phyloP scores from a whole-genome alignment of 495 filamentous ascomycete species.

The Penicillium maclennaniae region DNA sequence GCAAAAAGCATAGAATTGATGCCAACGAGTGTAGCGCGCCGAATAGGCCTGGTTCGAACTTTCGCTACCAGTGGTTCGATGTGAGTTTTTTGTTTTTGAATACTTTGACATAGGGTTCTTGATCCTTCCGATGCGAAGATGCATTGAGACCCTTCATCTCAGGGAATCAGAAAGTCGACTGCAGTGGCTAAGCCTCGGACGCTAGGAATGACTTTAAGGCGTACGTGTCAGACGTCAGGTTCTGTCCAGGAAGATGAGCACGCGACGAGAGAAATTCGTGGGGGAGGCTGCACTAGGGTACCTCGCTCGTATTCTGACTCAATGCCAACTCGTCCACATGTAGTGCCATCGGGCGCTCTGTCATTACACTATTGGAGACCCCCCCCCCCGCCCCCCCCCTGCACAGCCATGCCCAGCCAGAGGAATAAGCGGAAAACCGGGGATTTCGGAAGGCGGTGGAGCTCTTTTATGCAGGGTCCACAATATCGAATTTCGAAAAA shows the following conservation, averaged over 20 bases:
- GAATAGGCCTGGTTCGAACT: neutral
- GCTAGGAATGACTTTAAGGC: neutral
- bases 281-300: neutral
- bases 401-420: too few relatives aligned
- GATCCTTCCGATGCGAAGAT: neutral
- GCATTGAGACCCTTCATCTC: neutral
- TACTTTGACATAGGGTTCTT: too few relatives aligned
- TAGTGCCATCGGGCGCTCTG: too few relatives aligned
- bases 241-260: neutral
- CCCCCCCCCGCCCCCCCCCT: too few relatives aligned
- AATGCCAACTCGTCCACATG: neutral
- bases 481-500: neutral
- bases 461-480: neutral
- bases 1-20: neutral
- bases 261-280: neutral
- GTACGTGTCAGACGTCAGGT: neutral
- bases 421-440: neutral
- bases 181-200: neutral
- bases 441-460: neutral
- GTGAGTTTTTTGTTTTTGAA: too few relatives aligned
- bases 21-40: neutral
- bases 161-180: neutral
- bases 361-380: neutral
- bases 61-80: neutral
- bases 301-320: neutral